phyloP scores from a whole-genome alignment of 2,329 filamentous ascomycete genomes.

The Myrmaecium sp. region DNA sequence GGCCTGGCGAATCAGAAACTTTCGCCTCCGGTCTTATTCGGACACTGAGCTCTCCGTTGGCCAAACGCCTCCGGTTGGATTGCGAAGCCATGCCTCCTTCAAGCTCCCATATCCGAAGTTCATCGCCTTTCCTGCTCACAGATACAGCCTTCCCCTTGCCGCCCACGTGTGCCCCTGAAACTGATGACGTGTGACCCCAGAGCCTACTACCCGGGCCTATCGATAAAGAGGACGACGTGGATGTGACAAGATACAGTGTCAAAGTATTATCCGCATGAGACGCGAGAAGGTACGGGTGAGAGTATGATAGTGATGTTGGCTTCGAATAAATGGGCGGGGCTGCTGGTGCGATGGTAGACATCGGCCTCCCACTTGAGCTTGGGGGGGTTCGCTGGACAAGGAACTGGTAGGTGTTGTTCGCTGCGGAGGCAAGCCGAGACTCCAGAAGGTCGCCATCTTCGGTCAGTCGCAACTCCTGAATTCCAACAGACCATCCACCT shows the following conservation, averaged over 20 bases:
- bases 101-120: slow-evolving; percentile 68
- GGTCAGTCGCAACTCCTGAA: slow-evolving; percentile 73
- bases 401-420: slow-evolving; percentile 29
- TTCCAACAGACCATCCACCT: slow-evolving; percentile 76
- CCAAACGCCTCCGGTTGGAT: slow-evolving; percentile 23
- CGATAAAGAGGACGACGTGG: slow-evolving; percentile 44
- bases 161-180: slow-evolving; percentile 72
- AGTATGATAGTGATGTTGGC: slow-evolving; percentile 35
- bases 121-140: slow-evolving; percentile 59
- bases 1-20: slow-evolving; percentile 5
- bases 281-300: slow-evolving; percentile 70
- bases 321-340: slow-evolving; percentile 15
- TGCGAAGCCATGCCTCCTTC: slow-evolving; percentile 47
- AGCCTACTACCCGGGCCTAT: slow-evolving; percentile 60
- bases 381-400: slow-evolving; percentile 10
- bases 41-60: slow-evolving; percentile 35
- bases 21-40: slow-evolving; percentile 28
- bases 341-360: slow-evolving; percentile 5
- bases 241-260: slow-evolving; percentile 65
- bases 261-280: slow-evolving; percentile 79
- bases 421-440: slow-evolving; percentile 34
- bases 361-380: slow-evolving; percentile 4
- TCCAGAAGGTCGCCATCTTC: slow-evolving; percentile 29
- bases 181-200: slow-evolving; percentile 84
- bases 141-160: slow-evolving; percentile 76